Evolutionary conservation across 2,329 filamentous ascomycete species (phyloP), one percentile per base, ranked within the genome.

Genomic region (Penicillium concentricum): DNA sequence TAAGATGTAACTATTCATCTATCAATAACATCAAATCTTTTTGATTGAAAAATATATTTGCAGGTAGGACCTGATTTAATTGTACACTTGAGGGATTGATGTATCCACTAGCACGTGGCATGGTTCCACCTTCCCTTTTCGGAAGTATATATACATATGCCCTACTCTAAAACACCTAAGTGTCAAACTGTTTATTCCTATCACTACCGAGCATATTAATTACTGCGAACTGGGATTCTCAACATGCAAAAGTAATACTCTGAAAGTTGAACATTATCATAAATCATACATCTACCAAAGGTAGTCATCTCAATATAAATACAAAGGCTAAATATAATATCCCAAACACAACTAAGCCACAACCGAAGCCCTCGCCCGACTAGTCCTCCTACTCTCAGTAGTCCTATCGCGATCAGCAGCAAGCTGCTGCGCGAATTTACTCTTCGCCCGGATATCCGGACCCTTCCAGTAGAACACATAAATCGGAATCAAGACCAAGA

Each of bases 391-490:
- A 30, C 20, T 38, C 37, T 59, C 63, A 16, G 22, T 32, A 59
- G 59, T 35, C 16, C 39, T 57, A 5, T 56, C 49, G 4, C 63
- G 58, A 56, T 64, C 63, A 28, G 62, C 63, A 26, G 59, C 63
- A 15, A 66, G 49, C 52, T 64, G 52, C 56, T 63, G 63, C 13
- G 63, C 62, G 32, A 66, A 64, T 48, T 63, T 64, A 47, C 62
- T 66, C 60, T 59, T 76, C 30, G 69, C 76, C 4, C 84, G 74
- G 34, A 86, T 79, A 10, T 72, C 67, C 0, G 82, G 80, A 0
- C 84, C 84, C 59, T 84, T 81, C 73, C 74, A 78, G 63, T 84
- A 86, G 61, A 86, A 81, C 18, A 81, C 64, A 59, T 82, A 84
- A 3, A 85, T 81, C 0, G 83, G 80, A 42, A 79, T 75, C 10